Evolutionary conservation across 495 filamentous ascomycete genomes (phyloP), one percentile per base, ranked within the genome.

Genomic region (Baudoinia panamericana): DNA sequence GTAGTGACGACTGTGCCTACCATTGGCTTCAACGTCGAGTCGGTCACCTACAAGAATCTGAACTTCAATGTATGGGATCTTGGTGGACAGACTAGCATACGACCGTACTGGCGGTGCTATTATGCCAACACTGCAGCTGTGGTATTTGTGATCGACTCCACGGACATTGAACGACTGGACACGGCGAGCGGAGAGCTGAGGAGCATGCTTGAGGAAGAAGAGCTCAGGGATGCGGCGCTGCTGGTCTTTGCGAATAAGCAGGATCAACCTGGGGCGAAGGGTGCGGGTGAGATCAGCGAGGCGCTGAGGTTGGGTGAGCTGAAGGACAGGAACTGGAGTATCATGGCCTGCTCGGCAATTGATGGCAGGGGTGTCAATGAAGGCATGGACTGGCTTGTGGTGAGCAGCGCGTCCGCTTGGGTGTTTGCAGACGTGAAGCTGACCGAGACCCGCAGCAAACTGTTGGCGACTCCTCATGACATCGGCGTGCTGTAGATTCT

Each of bases 61-160:
- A 93, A 96, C 61, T 88, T 97, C 59, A 95, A 94, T 61, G 90
- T 97, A 48, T 97, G 90, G 90, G 88, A 96, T 70, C 74, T 96
- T 20, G 88, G 62, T 50, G 92, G 90, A 18, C 90, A 96, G 71
- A 96, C 90, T 11, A 85, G 80, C 38, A 96, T 97, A 56, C 76
- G 90, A 48, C 90, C 90, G 8, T 97, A 96, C 65, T 97, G 90
- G 90, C 76, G 90, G 53, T 96, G 92, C 62, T 97, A 97, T 70
- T 97, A 96, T 58, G 87, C 90, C 54, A 95, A 96, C 65, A 97
- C 92, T 2, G 90, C 92, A n/a, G 90, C 90, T 11, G 92, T 97
- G 43, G 81, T 97, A 51, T 97, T 97, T 63, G 90, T 97, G 41
- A 88, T 97, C 54, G 90, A 97, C 56, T 86, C 81, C 31, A 96